These are phyloP conservation scores for Cercospora brassicicola DNA, from an alignment of 2,329 filamentous ascomycete species.

Conservation along the genomic window DNA sequence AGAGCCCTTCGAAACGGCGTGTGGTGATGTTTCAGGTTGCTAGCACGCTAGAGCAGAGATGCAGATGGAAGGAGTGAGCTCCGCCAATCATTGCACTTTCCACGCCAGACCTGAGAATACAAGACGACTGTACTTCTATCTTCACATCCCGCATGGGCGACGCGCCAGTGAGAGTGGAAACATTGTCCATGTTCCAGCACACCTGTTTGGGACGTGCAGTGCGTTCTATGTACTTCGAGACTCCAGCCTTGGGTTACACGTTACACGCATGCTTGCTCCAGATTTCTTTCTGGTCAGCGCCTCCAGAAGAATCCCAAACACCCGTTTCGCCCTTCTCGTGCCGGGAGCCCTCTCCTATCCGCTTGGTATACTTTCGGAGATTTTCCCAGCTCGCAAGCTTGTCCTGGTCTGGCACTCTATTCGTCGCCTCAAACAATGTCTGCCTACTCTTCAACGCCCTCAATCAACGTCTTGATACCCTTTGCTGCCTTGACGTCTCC, in stretches of 20 bases:
- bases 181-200: neutral
- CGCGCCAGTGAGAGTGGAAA: conserved; percentile 7
- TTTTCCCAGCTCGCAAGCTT: neutral
- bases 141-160: conserved; percentile 8
- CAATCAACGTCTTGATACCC: conserved; percentile 65
- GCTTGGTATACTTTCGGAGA: neutral
- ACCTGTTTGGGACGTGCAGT: conserved; percentile 11
- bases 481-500: conserved; percentile 81
- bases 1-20: conserved; percentile 9
- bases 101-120: conserved; percentile 2
- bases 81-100: neutral
- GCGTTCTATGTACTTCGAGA: neutral
- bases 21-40: conserved; percentile 16
- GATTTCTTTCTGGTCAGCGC: neutral
- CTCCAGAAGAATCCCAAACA: neutral
- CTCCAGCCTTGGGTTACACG: conserved; percentile 4
- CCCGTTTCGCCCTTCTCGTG: neutral
- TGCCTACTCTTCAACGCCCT: conserved; percentile 30
- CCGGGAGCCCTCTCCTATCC: neutral
- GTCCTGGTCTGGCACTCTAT: neutral
- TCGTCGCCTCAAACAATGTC: neutral
- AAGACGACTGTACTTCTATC: neutral
- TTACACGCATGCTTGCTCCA: neutral
- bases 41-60: conserved; percentile 2
- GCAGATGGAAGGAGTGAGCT: conserved; percentile 2